phyloP scores from a whole-genome alignment of 208 protist species.

The Trypanosoma brucei region DNA sequence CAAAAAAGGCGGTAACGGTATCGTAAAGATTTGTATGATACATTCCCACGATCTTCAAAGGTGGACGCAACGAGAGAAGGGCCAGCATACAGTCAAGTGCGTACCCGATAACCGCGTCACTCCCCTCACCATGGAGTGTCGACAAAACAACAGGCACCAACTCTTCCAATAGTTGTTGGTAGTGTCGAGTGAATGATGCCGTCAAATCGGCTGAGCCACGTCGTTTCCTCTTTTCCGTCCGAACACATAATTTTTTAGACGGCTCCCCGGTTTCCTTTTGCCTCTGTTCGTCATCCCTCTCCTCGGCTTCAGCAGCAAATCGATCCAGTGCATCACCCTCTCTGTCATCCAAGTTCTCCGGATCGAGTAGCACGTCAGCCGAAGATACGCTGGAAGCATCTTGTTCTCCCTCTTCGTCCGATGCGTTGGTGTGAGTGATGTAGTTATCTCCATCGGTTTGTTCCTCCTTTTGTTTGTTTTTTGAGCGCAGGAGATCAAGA shows the following conservation, averaged over 20 bases:
- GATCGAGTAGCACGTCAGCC: conserved; percentile 17
- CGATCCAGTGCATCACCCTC: conserved; percentile 64
- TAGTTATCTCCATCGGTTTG: conserved; percentile 8
- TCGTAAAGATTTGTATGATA: conserved; percentile 61
- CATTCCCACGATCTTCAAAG: conserved; percentile 49
- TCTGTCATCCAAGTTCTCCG: conserved; percentile 29
- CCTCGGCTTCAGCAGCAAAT: conserved; percentile 54
- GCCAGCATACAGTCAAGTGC: conserved; percentile 82
- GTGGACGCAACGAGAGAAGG: conserved; percentile 75
- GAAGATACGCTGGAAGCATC: neutral
- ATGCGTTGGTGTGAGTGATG: neutral
- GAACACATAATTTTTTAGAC: neutral
- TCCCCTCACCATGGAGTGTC: conserved; percentile 86
- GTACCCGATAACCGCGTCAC: conserved; percentile 81
- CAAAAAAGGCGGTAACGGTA: conserved; percentile 75
- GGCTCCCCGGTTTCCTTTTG: neutral
- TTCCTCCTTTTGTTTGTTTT: conserved; percentile 13
- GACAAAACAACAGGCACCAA: conserved; percentile 70
- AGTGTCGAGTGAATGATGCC: conserved; percentile 69
- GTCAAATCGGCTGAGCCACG: conserved; percentile 38
- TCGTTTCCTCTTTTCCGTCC: neutral
- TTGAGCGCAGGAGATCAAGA: conserved; percentile 72
- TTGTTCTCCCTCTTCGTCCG: conserved; percentile 14
- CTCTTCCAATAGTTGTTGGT: conserved; percentile 61
- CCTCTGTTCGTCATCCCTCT: conserved; percentile 10